Conservation (phyloP, 2,329 filamentous ascomycete genomes). For the Trichophyton schoenleinii region DNA sequence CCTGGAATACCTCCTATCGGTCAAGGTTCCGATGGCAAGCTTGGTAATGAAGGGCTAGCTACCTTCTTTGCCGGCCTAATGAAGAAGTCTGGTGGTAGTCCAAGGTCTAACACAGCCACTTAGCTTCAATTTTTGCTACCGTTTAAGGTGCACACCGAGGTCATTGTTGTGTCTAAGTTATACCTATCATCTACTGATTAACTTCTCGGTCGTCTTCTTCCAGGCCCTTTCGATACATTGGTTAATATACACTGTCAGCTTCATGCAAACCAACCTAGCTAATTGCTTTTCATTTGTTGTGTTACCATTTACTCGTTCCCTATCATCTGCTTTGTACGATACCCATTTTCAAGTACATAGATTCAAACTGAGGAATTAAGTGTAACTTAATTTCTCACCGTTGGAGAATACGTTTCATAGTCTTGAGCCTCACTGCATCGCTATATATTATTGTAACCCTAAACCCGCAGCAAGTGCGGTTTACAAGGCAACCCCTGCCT, state of each 20-base stretch:
- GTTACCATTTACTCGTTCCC: neutral
- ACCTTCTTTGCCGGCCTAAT: conserved; percentile 49
- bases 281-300: neutral
- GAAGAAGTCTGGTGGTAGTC: conserved; percentile 35
- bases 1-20: conserved; percentile 16
- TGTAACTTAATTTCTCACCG: neutral
- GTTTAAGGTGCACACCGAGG: too few relatives aligned
- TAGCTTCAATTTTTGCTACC: neutral
- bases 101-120: conserved; percentile 26
- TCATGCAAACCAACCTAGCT: neutral
- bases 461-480: too few relatives aligned
- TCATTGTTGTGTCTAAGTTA: neutral
- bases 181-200: neutral
- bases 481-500: too few relatives aligned
- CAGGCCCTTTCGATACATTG: neutral
- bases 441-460: too few relatives aligned
- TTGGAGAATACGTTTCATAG: neutral
- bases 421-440: neutral
- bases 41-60: conserved; percentile 47
- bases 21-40: conserved; percentile 32
- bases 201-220: neutral
- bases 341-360: conserved; percentile 4
- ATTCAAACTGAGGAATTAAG: neutral
- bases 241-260: neutral
- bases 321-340: conserved; percentile 4